These are phyloP conservation scores for Zopfochytrium polystomum DNA, from an alignment of 371 early-diverging fungal genomes.

Conservation along the genomic window DNA sequence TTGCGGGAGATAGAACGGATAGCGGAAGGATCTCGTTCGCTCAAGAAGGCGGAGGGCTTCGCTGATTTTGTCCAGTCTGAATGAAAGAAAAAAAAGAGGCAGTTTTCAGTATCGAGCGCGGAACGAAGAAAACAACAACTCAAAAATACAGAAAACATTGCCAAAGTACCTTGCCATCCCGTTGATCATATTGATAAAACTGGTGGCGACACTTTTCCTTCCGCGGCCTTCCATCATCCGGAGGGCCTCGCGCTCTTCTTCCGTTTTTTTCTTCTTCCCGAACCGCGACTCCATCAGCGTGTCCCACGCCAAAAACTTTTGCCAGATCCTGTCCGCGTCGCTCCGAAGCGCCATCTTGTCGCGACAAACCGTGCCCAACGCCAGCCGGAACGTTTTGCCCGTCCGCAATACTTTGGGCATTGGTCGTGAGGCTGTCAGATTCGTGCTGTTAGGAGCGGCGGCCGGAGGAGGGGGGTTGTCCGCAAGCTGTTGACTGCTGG, in stretches of 20 bases:
- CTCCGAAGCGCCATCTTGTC: slow-evolving; percentile 23
- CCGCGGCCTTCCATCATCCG: slow-evolving; percentile 29
- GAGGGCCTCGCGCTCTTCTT: slow-evolving; percentile 31
- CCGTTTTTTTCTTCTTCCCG: slow-evolving; percentile 10
- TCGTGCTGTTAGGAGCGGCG: no score
- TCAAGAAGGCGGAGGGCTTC: slow-evolving; percentile 32
- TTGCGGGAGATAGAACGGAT: slow-evolving; percentile 36
- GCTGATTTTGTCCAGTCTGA: slow-evolving; percentile 24
- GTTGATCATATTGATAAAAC: slow-evolving; percentile 26
- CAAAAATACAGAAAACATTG: background rate
- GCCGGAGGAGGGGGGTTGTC: no score
- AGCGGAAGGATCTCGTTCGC: slow-evolving; percentile 28
- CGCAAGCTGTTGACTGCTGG: background rate
- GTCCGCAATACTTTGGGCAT: no score
- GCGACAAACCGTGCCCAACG: slow-evolving; percentile 21
- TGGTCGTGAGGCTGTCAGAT: no score
- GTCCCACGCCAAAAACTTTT: slow-evolving; percentile 36
- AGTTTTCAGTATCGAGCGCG: background rate
- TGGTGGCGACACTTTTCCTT: slow-evolving; percentile 13
- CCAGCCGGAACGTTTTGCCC: slow-evolving; percentile 22
- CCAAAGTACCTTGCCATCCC: slow-evolving; percentile 34
- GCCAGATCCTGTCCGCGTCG: slow-evolving; percentile 30
- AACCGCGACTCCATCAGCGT: slow-evolving; percentile 10
- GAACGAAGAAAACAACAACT: background rate
- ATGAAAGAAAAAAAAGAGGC: background rate